A percentile compares a stretch with the other conserved stretches of the same genome.
These are phyloP conservation scores for Arctium minus DNA, from an alignment of 129 eudicot genomes.

Conservation along the genomic window DNA sequence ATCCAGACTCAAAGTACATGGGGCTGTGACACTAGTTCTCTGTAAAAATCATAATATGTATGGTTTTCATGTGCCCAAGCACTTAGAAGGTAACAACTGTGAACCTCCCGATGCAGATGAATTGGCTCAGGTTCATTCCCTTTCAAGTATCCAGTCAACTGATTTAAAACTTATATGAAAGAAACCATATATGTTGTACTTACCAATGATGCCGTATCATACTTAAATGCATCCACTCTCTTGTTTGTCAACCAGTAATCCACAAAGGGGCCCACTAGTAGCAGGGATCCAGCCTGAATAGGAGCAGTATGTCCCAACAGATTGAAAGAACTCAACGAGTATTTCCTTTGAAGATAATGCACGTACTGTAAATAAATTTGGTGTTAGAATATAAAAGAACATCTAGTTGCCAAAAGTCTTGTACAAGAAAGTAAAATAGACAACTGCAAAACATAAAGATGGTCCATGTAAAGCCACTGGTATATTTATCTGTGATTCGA, in stretches of 20 bases:
- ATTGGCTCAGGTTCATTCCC: constrained; percentile 28
- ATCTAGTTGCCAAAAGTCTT: no score
- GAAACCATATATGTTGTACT: constrained; percentile 18
- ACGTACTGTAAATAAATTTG: no score
- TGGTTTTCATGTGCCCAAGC: constrained; percentile 77
- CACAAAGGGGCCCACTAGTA: no score
- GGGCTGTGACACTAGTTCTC: no score
- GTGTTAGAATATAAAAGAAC: no score
- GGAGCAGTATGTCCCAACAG: no score
- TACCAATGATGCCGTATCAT: constrained; percentile 48
- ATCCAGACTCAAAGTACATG: no score
- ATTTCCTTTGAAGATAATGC: no score
- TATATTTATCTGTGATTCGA: background rate
- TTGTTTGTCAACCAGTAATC: no score
- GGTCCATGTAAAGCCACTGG: background rate
- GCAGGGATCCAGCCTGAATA: no score
- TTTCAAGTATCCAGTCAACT: background rate
- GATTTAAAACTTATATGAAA: background rate
- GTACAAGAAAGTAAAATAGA: background rate
- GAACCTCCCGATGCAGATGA: constrained; percentile 42
- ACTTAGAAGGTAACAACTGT: constrained; percentile 74
- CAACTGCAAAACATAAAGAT: background rate
- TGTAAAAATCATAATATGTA: no score
- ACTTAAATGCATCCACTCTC: constrained; percentile 55
- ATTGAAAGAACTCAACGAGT: no score